Evolutionary conservation across 441 rosid genomes (phyloP).

Genomic region (Dalechampia spathulata): DNA sequence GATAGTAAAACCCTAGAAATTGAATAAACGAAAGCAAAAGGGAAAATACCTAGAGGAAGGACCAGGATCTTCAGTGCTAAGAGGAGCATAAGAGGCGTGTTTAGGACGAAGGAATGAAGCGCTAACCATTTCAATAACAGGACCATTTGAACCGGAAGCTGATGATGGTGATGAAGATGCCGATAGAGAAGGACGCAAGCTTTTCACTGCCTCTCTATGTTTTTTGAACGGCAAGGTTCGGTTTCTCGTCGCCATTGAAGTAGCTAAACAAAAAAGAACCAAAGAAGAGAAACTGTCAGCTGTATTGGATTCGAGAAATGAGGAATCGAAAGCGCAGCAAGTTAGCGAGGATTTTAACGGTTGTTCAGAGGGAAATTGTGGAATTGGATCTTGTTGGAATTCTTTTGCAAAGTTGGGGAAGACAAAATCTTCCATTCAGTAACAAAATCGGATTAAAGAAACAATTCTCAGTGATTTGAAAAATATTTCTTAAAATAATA

Average conservation of each 20-base stretch:
- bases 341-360: too few species aligned
- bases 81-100: slow-evolving; percentile 52
- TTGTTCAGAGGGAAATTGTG: too few species aligned
- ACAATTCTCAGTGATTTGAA: too few species aligned
- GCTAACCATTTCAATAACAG: slow-evolving; percentile 76
- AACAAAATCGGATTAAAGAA: too few species aligned
- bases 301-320: background rate
- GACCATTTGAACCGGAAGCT: slow-evolving; percentile 26
- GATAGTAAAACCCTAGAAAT: background rate
- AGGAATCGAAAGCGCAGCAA: background rate
- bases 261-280: background rate
- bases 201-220: slow-evolving; percentile 69
- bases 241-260: slow-evolving; percentile 59
- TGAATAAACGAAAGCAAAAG: background rate
- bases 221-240: slow-evolving; percentile 47
- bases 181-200: slow-evolving; percentile 55
- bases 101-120: slow-evolving; percentile 58
- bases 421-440: too few species aligned
- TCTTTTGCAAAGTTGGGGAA: too few species aligned
- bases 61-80: slow-evolving; percentile 54
- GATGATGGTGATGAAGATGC: slow-evolving; percentile 24
- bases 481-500: too few species aligned
- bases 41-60: slow-evolving; percentile 8
- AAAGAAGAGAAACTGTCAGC: background rate
- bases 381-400: too few species aligned